These are phyloP conservation scores for Tremellales sp. DNA, from an alignment of 1,284 basidiomycete species.

Conservation along the genomic window DNA sequence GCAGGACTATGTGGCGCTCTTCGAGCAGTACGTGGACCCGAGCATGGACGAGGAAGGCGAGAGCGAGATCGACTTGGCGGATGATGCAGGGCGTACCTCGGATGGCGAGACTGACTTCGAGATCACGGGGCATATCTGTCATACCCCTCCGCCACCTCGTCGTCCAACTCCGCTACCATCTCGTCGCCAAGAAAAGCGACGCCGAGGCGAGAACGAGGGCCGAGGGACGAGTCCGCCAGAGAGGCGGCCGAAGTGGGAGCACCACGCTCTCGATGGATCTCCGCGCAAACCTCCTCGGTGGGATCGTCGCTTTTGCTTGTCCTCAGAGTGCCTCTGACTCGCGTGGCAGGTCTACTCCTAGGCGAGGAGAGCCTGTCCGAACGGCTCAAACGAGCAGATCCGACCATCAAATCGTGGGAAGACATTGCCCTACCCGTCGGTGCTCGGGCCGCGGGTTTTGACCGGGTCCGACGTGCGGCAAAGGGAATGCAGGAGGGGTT, in stretches of 20 bases:
- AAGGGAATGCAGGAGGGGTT: slow-evolving; percentile 17
- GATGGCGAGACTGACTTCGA: background rate
- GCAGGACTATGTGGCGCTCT: background rate
- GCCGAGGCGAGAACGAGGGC: no score
- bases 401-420: slow-evolving; percentile 11
- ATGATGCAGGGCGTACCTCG: no score
- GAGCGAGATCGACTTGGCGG: no score
- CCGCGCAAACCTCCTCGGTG: slow-evolving; percentile 7
- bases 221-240: no score
- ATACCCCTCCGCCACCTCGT: background rate
- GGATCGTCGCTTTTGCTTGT: background rate
- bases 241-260: slow-evolving; percentile 1
- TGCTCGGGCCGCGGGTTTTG: slow-evolving; percentile 19
- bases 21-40: background rate
- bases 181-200: no score
- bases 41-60: background rate
- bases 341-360: slow-evolving; percentile 4
- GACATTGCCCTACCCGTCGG: slow-evolving; percentile 21
- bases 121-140: background rate
- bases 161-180: no score
- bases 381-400: slow-evolving; percentile 1
- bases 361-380: background rate
- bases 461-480: slow-evolving; percentile 18
- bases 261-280: background rate
- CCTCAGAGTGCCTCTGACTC: no score